Conservation (phyloP, 768 basidiomycete genomes). For the Mycena polygramma region DNA sequence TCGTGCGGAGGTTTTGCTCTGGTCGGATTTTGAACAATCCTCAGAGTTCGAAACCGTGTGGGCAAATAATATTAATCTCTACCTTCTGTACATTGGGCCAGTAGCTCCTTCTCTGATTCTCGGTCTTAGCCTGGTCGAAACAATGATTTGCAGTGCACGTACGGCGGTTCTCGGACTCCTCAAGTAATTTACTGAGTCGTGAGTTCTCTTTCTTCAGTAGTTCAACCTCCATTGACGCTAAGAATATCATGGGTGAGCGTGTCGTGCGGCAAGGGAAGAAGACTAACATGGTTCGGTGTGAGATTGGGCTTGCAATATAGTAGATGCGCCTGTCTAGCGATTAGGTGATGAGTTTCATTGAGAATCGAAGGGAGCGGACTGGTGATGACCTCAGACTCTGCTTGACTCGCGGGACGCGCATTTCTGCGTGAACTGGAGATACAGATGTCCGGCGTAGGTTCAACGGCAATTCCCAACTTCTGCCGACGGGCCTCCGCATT, state of each 20-base stretch:
- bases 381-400: neutral
- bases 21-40: no score
- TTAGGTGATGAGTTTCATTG: neutral
- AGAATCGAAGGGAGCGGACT: neutral
- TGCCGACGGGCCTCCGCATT: conserved; percentile 1
- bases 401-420: neutral
- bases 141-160: neutral
- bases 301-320: neutral
- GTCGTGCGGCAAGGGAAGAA: neutral
- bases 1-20: no score
- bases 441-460: neutral
- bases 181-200: neutral
- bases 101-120: no score
- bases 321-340: neutral
- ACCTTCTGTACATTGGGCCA: no score
- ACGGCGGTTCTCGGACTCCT: neutral
- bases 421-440: neutral
- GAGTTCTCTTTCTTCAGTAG: neutral
- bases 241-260: neutral
- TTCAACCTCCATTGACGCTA: neutral
- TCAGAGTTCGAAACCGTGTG: no score
- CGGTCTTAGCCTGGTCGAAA: no score
- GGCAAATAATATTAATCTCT: no score
- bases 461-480: neutral
- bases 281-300: neutral